phyloP scores from a whole-genome alignment of 352 stramenopile genomes.

The Globisporangium nunn region DNA sequence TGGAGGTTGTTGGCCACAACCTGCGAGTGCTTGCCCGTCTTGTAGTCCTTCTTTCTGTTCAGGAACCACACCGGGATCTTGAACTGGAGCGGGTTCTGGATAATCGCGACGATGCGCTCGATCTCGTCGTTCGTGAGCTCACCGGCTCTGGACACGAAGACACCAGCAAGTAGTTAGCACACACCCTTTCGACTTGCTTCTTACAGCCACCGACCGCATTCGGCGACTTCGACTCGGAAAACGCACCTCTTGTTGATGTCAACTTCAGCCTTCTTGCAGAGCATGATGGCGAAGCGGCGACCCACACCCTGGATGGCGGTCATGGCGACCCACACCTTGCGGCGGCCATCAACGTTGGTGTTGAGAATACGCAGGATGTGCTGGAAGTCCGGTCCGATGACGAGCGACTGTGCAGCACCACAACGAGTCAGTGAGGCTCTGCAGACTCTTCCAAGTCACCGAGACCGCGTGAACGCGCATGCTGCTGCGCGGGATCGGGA shows the following conservation, averaged over 20 bases:
- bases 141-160: constrained; percentile 67
- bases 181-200: background rate
- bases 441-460: background rate
- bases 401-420: constrained; percentile 59
- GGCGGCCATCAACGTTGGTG: constrained; percentile 99
- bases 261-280: constrained; percentile 99
- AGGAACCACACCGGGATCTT: constrained; percentile 99
- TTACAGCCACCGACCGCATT: no score
- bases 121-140: constrained; percentile 99
- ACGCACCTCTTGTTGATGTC: constrained; percentile 95
- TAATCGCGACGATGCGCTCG: constrained; percentile 99
- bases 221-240: no score
- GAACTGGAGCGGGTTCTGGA: constrained; percentile 99
- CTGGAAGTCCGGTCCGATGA: constrained; percentile 97
- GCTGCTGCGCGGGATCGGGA: no score
- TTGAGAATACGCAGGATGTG: constrained; percentile 99
- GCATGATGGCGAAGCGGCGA: constrained; percentile 86
- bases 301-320: constrained; percentile 83
- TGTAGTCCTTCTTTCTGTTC: constrained; percentile 99
- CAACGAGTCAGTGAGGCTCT: background rate
- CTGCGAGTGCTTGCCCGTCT: constrained; percentile 99
- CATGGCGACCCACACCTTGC: constrained; percentile 87
- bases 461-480: background rate
- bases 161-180: background rate
- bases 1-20: constrained; percentile 98